phyloP scores from a whole-genome alignment of 108 stramenopile species.

The Epithemia pelagica region DNA sequence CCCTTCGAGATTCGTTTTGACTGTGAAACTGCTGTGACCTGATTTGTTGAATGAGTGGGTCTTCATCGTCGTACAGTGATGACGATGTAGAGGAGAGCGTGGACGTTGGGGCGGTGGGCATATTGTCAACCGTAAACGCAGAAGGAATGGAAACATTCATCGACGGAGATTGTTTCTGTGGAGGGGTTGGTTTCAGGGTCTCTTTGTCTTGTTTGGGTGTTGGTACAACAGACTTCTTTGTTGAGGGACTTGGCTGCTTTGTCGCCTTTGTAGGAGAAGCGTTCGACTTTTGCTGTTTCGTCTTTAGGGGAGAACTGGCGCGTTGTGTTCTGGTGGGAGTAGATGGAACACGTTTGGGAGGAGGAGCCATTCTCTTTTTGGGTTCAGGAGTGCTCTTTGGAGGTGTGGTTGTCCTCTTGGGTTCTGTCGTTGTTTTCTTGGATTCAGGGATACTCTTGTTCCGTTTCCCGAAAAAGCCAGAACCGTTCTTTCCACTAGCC shows the following conservation, averaged over 20 bases:
- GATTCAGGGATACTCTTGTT: not conserved
- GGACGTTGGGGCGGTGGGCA: not conserved
- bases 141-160: not conserved
- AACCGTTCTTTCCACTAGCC: not conserved
- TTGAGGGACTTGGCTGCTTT: too few relatives aligned
- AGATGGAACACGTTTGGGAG: too few relatives aligned
- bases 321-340: too few relatives aligned
- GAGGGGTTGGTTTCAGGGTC: not conserved
- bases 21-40: not conserved
- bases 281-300: too few relatives aligned
- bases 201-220: not conserved
- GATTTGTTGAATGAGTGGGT: not conserved
- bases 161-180: not conserved
- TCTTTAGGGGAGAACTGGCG: too few relatives aligned
- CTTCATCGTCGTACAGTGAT: not conserved
- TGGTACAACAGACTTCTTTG: too few relatives aligned
- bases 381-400: too few relatives aligned
- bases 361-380: too few relatives aligned
- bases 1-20: not conserved
- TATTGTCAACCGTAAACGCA: not conserved
- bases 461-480: not conserved
- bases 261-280: too few relatives aligned
- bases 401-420: too few relatives aligned
- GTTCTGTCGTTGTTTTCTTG: not conserved
- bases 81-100: not conserved